Evolutionary conservation across 2,329 filamentous ascomycete genomes (phyloP), one percentile per base, ranked within the genome.

Genomic region (Boeremia lycopersici): DNA sequence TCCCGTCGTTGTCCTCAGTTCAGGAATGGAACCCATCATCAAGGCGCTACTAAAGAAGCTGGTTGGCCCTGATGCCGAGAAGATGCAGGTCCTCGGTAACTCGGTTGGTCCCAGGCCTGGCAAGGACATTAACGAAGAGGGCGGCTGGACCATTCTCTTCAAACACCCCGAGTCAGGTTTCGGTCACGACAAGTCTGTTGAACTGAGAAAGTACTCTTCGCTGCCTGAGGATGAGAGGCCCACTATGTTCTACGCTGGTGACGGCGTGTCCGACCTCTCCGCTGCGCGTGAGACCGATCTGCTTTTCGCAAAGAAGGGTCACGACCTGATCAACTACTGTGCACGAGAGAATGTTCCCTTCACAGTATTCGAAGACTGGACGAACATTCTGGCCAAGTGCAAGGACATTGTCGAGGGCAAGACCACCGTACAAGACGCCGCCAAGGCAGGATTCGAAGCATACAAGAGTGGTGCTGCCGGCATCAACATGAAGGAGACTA

Each of bases 161-260:
- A 92, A 91, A 70, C 93, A 99, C 73, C 70, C 70, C 0, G 91
- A 93, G 57, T 91, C 89, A 71, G 83, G 87, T 54, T 96, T 96
- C 68, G 95, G 95, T n/a, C 95, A 99, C 73, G 93, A 99, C 82
- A 99, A 99, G 84, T 93, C 89, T 25, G 81, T 93, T 48, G 91
- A 95, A 73, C 91, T 99, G 68, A 86, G 90, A 62, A 91, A 91
- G 46, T 98, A 98, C 77, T 88, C 89, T 2, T 81, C 86, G 25
- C 81, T 96, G 38, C 86, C 90, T 0, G 81, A 81, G 12, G 74
- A 80, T 29, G 77, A 89, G 68, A 84, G 92, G 36, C 95, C 95
- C 2, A 87, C 86, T 34, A 85, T 98, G 78, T 91, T 98, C 75
- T 99, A 99, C 70, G 93, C 95, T 29, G 95, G 95, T 54, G 93